Evolutionary conservation across 2,329 filamentous ascomycete species (phyloP).

Genomic region (Diplodia scrobiculata): DNA sequence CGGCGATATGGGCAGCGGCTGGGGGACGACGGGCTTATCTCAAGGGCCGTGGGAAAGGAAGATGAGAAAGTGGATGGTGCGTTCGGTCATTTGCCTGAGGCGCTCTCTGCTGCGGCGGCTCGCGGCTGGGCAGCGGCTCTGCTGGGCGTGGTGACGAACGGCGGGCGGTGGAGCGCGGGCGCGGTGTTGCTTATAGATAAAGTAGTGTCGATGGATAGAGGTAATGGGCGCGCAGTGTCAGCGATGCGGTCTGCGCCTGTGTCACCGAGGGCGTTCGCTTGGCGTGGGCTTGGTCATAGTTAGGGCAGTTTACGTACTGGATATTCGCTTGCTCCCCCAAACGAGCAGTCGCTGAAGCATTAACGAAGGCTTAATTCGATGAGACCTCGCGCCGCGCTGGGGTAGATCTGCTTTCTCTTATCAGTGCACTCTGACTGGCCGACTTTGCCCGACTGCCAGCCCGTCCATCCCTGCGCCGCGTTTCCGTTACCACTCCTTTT

Average conservation of each 20-base stretch:
- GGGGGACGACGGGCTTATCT: slow-evolving; percentile 28
- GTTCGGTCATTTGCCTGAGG: slow-evolving; percentile 44
- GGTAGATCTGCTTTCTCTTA: slow-evolving; percentile 26
- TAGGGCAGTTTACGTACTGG: slow-evolving; percentile 30
- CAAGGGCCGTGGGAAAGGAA: slow-evolving; percentile 39
- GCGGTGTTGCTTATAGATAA: slow-evolving; percentile 25
- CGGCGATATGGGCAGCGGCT: neutral
- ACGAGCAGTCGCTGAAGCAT: slow-evolving; percentile 21
- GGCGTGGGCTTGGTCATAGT: slow-evolving; percentile 29
- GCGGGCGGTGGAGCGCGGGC: slow-evolving; percentile 3
- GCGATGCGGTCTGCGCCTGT: slow-evolving; percentile 21
- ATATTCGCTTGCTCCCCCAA: slow-evolving; percentile 24
- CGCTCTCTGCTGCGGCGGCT: slow-evolving; percentile 12
- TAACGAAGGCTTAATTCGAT: slow-evolving; percentile 29
- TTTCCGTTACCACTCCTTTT: slow-evolving; percentile 26
- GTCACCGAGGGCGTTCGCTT: slow-evolving; percentile 24
- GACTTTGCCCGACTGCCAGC: slow-evolving; percentile 8
- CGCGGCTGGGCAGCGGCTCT: slow-evolving; percentile 20
- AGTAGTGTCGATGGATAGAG: slow-evolving; percentile 24
- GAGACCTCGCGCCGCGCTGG: slow-evolving; percentile 26
- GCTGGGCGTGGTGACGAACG: slow-evolving; percentile 3
- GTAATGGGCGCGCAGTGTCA: slow-evolving; percentile 22
- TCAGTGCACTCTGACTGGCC: slow-evolving; percentile 18
- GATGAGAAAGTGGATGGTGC: slow-evolving; percentile 48
- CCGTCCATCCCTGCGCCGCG: neutral